These are phyloP conservation scores for Boletus edulis DNA, from an alignment of 768 basidiomycete genomes.

Conservation along the genomic window DNA sequence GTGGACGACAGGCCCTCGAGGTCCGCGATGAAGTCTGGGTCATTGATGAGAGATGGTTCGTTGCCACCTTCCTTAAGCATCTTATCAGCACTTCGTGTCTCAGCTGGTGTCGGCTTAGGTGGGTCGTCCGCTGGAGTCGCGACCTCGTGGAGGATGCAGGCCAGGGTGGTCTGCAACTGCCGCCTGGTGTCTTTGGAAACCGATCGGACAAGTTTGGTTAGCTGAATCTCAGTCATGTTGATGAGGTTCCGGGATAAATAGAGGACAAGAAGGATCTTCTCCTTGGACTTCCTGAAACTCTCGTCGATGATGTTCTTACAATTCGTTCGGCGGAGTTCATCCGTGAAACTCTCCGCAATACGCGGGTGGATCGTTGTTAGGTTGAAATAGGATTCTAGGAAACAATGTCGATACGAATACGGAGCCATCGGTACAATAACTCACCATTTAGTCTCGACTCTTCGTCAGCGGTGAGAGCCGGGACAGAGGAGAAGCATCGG, in stretches of 20 bases:
- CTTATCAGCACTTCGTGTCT: conserved; percentile 13
- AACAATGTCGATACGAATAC: not conserved
- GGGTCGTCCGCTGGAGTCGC: not conserved
- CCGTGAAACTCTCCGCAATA: conserved; percentile 16
- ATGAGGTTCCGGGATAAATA: conserved; percentile 15
- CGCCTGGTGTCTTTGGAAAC: conserved; percentile 13
- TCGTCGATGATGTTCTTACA: conserved; percentile 16
- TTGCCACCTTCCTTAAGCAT: conserved; percentile 23
- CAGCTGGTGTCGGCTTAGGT: conserved; percentile 9
- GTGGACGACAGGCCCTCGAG: conserved; percentile 13
- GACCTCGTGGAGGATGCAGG: conserved; percentile 15
- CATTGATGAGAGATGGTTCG: conserved; percentile 18
- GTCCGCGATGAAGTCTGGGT: conserved; percentile 23
- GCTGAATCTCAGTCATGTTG: conserved; percentile 13
- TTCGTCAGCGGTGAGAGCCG: conserved; percentile 14
- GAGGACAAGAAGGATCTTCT: conserved; percentile 18
- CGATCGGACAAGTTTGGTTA: conserved; percentile 10
- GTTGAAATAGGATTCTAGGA: conserved; percentile 16
- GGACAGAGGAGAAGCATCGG: conserved; percentile 11
- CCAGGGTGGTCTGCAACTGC: conserved; percentile 11
- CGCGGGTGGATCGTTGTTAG: conserved; percentile 15
- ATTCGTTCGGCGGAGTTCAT: conserved; percentile 16
- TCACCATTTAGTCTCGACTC: conserved; percentile 13
- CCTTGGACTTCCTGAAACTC: conserved; percentile 23
- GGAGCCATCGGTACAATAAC: not conserved